These are phyloP conservation scores for Protea cynaroides DNA, from an alignment of 164 flowering plant genomes.

Conservation along the genomic window DNA sequence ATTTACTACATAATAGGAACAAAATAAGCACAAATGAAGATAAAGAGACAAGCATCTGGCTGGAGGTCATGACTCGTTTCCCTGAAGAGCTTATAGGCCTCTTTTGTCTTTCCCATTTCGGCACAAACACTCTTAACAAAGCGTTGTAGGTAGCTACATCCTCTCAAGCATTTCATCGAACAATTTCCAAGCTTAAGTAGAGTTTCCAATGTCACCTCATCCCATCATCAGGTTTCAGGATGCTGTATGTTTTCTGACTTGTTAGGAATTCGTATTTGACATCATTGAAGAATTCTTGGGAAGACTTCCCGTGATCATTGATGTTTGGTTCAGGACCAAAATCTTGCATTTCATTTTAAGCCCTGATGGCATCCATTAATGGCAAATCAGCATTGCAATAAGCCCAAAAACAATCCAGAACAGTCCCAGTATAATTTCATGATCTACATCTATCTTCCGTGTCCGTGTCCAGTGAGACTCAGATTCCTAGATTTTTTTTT, in stretches of 20 bases:
- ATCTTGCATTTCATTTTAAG: slow-evolving; percentile 64
- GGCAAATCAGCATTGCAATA: slow-evolving; percentile 76
- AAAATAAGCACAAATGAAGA: slow-evolving; percentile 65
- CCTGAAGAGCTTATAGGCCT: slow-evolving; percentile 53
- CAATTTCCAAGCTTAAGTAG: slow-evolving; percentile 42
- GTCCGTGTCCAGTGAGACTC: slow-evolving; percentile 67
- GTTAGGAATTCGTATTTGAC: slow-evolving; percentile 37
- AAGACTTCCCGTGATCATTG: slow-evolving; percentile 60
- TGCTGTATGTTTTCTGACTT: slow-evolving; percentile 55
- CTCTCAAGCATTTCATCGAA: slow-evolving; percentile 74
- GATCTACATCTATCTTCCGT: slow-evolving; percentile 36
- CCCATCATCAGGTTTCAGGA: slow-evolving; percentile 71
- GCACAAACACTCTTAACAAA: slow-evolving; percentile 58
- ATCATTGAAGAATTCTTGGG: slow-evolving; percentile 53
- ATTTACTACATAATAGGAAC: slow-evolving; percentile 33
- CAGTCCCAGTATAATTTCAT: slow-evolving; percentile 33
- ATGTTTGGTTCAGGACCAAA: slow-evolving; percentile 49
- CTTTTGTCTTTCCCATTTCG: slow-evolving; percentile 50
- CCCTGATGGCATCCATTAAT: slow-evolving; percentile 62
- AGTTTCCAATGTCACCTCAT: slow-evolving; percentile 55
- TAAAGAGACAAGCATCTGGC: slow-evolving; percentile 60
- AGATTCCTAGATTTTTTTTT: slow-evolving; percentile 77
- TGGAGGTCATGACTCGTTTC: slow-evolving; percentile 50
- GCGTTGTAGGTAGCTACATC: slow-evolving; percentile 68
- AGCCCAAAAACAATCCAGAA: slow-evolving; percentile 67